Conservation (phyloP, 495 filamentous ascomycete species). For the Penicillium canariense region DNA sequence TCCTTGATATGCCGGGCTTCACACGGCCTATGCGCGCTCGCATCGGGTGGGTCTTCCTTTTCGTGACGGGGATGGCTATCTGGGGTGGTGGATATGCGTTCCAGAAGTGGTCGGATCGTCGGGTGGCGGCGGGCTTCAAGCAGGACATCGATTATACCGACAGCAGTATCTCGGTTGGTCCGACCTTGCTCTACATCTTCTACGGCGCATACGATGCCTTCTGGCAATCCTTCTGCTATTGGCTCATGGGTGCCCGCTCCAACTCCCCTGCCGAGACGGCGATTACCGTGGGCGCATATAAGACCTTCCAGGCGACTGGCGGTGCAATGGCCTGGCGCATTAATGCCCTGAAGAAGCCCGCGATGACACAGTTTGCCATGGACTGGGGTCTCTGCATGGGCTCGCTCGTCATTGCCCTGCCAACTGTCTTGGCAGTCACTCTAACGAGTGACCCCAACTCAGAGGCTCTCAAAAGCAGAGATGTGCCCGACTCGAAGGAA, state of each 20-base stretch:
- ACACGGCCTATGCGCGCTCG: conserved; percentile 41
- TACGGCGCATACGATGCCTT: conserved; percentile 53
- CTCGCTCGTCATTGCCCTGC: conserved; percentile 65
- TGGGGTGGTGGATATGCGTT: conserved; percentile 57
- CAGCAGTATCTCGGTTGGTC: conserved; percentile 38
- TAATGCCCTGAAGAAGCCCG: conserved; percentile 62
- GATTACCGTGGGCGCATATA: conserved; percentile 89
- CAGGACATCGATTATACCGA: conserved; percentile 42
- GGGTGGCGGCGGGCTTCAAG: conserved; percentile 27
- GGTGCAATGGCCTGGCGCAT: conserved; percentile 80
- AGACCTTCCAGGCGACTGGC: conserved; percentile 85
- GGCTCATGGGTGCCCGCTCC: conserved; percentile 79
- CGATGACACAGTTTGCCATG: conserved; percentile 52
- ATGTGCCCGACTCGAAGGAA: not conserved
- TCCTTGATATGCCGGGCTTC: conserved; percentile 44
- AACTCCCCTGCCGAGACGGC: conserved; percentile 84
- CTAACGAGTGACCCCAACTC: conserved; percentile 22
- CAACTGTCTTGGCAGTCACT: conserved; percentile 55
- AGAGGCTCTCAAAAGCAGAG: not conserved
- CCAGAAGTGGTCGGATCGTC: conserved; percentile 41
- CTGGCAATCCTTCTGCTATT: conserved; percentile 81
- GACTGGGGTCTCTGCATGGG: conserved; percentile 69
- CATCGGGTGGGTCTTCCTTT: conserved; percentile 45
- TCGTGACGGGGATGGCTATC: conserved; percentile 46
- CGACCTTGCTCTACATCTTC: conserved; percentile 55